phyloP scores from a whole-genome alignment of 2,329 filamentous ascomycete genomes.

The Orbilia brochopaga region DNA sequence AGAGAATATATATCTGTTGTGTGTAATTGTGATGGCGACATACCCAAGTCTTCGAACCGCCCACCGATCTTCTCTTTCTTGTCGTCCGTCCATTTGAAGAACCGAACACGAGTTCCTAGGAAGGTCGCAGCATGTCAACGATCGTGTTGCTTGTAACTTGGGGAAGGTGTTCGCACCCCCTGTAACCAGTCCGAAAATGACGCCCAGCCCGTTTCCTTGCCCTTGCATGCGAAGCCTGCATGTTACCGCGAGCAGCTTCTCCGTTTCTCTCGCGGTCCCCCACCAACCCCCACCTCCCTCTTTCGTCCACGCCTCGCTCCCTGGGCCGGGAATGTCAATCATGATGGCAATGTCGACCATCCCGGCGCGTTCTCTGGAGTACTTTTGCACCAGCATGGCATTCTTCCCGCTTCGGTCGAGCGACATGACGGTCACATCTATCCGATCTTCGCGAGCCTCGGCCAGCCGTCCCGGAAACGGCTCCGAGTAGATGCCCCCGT shows the following conservation, averaged over 20 bases:
- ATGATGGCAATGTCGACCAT: constrained; percentile 48
- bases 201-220: constrained; percentile 37
- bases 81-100: constrained; percentile 48
- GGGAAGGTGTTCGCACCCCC: constrained; percentile 15
- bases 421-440: constrained; percentile 38
- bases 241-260: constrained; percentile 38
- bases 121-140: background rate
- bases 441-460: constrained; percentile 36
- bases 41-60: constrained; percentile 41
- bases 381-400: constrained; percentile 45
- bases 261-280: constrained; percentile 42
- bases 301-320: constrained; percentile 40
- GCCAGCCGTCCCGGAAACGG: constrained; percentile 23
- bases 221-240: constrained; percentile 46
- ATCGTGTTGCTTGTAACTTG: background rate
- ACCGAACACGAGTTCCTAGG: constrained; percentile 42
- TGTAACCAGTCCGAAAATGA: constrained; percentile 44
- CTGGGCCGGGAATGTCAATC: constrained; percentile 42
- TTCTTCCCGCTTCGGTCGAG: constrained; percentile 49
- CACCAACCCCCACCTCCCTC: constrained; percentile 46
- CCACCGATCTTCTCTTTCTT: constrained; percentile 33
- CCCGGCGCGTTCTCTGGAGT: constrained; percentile 30
- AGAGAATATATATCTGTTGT: background rate
- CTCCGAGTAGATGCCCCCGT: constrained; percentile 46
- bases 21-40: background rate